Conservation (phyloP, 2,329 filamentous ascomycete species). For the Metarhizium rileyi region DNA sequence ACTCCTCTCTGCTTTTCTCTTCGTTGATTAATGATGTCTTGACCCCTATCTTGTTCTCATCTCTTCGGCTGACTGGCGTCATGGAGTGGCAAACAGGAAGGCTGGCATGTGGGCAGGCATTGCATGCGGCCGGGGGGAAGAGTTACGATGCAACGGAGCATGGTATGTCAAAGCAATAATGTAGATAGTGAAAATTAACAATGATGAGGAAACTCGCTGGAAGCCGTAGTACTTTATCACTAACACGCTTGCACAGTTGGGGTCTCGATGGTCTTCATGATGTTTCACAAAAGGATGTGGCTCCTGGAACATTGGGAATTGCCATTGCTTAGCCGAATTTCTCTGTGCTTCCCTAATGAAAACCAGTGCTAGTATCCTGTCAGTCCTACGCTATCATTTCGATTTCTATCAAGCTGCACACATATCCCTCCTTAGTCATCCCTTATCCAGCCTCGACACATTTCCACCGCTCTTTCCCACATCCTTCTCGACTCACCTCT, state of each 20-base stretch:
- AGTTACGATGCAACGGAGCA: not conserved
- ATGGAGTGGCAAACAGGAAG: not conserved
- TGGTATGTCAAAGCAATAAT: not conserved
- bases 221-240: not conserved
- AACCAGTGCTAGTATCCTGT: not conserved
- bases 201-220: not conserved
- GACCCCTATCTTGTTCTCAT: not conserved
- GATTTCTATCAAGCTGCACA: not conserved
- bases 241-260: not conserved
- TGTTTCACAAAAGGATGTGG: not conserved
- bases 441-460: conserved; percentile 45
- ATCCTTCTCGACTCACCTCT: conserved; percentile 34
- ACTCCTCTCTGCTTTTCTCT: not conserved
- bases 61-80: not conserved
- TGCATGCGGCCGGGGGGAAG: not conserved
- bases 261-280: not conserved
- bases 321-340: not conserved
- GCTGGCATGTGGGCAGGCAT: not conserved
- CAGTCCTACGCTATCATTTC: not conserved
- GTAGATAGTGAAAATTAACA: not conserved
- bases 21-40: not conserved
- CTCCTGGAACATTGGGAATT: not conserved
- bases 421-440: conserved; percentile 12
- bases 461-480: conserved; percentile 50
- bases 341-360: no score